Conservation (phyloP, 2,329 filamentous ascomycete genomes). For the Ascochyta lentis region DNA sequence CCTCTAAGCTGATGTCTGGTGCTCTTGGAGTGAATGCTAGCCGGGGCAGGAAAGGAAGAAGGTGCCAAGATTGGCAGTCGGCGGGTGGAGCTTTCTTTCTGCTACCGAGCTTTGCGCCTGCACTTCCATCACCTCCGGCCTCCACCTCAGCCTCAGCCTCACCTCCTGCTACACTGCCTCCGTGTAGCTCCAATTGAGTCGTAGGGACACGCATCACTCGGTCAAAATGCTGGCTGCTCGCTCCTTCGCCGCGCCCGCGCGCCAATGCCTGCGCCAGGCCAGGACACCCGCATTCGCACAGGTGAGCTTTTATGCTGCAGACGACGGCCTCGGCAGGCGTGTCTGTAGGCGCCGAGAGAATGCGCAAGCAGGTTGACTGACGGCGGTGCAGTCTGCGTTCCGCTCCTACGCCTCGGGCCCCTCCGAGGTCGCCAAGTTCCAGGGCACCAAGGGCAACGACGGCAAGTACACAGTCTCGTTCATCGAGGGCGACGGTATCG, state of each 20-base stretch:
- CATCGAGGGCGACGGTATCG: constrained; percentile 99
- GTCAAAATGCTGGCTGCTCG: constrained; percentile 83
- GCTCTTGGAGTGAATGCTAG: constrained; percentile 7
- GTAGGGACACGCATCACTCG: constrained; percentile 27
- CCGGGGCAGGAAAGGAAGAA: constrained; percentile 11
- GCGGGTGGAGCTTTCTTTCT: constrained; percentile 41
- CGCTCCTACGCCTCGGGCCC: constrained; percentile 62
- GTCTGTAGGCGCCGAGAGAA: background rate
- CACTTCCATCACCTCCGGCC: constrained; percentile 30
- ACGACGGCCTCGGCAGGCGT: background rate
- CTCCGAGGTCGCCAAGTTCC: constrained; percentile 81
- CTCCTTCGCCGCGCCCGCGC: constrained; percentile 75
- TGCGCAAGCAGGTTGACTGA: constrained; percentile 16
- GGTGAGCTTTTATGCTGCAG: constrained; percentile 55
- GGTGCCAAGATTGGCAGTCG: constrained; percentile 6
- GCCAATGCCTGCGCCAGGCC: constrained; percentile 78
- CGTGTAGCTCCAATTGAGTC: constrained; percentile 45
- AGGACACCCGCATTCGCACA: constrained; percentile 60
- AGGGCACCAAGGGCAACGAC: constrained; percentile 85
- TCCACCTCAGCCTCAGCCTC: constrained; percentile 21
- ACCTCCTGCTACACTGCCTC: constrained; percentile 37
- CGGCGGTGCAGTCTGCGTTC: constrained; percentile 33
- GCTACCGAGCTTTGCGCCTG: constrained; percentile 32
- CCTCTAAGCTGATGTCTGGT: background rate
- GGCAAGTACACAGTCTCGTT: constrained; percentile 95